Evolutionary conservation across 257 asterid species (phyloP).

Genomic region (Avicennia marina): DNA sequence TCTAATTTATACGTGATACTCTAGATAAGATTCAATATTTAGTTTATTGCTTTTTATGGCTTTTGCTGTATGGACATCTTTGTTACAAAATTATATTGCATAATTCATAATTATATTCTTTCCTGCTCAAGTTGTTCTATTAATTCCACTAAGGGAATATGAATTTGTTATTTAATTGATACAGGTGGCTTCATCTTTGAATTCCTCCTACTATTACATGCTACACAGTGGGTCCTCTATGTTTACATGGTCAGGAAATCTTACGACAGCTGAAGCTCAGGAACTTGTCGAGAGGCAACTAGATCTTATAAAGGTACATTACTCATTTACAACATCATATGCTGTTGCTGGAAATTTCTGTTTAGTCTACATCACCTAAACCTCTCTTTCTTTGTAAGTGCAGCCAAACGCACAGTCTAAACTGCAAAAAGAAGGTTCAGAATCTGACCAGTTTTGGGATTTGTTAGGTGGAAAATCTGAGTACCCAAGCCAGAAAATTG

Average conservation of each 20-base stretch:
- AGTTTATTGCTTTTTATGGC: no score
- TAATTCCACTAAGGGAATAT: background rate
- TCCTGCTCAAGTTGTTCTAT: background rate
- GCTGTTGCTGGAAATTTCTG: background rate
- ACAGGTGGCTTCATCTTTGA: slow-evolving; percentile 74
- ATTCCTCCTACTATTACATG: slow-evolving; percentile 75
- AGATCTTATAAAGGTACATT: slow-evolving; percentile 56
- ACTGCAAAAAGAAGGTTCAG: slow-evolving; percentile 92
- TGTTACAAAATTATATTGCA: no score
- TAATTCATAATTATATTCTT: background rate
- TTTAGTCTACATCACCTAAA: background rate
- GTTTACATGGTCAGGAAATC: slow-evolving; percentile 72
- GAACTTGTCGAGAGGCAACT: slow-evolving; percentile 81
- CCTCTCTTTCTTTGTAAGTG: slow-evolving; percentile 21
- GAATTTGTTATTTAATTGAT: slow-evolving; percentile 11
- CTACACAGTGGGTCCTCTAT: slow-evolving; percentile 51
- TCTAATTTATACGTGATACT: no score
- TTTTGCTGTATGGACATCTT: background rate
- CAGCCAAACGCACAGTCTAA: slow-evolving; percentile 92
- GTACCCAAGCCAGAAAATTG: slow-evolving; percentile 85
- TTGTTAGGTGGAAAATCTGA: slow-evolving; percentile 91
- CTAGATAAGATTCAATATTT: no score
- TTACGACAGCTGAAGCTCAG: slow-evolving; percentile 59
- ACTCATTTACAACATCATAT: background rate
- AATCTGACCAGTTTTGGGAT: slow-evolving; percentile 95